A percentile compares a stretch with the other conserved stretches of the same genome.
These are phyloP conservation scores for Vachellia pachyceras DNA, from an alignment of 306 rosid genomes.

Conservation along the genomic window DNA sequence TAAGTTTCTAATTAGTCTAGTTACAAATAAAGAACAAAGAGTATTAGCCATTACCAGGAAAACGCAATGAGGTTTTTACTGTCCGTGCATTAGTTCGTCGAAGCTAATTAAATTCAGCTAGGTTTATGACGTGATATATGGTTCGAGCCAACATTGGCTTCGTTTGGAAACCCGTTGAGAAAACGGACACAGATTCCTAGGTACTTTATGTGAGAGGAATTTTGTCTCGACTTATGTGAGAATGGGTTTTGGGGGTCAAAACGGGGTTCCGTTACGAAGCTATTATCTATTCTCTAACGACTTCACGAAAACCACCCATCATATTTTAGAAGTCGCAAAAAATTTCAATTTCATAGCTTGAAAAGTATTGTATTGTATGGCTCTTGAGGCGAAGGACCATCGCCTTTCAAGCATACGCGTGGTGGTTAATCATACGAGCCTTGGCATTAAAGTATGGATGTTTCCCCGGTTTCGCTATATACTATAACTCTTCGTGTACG, in stretches of 20 bases:
- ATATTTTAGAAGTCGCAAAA: not conserved
- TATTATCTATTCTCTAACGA: not conserved
- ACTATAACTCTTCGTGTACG: not conserved
- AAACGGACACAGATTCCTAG: too few species aligned
- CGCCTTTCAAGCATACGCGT: not conserved
- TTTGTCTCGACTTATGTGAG: too few species aligned
- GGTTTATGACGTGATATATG: not conserved
- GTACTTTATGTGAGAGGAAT: too few species aligned
- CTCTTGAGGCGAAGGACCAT: not conserved
- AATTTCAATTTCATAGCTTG: not conserved
- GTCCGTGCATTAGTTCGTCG: not conserved
- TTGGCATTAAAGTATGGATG: not conserved
- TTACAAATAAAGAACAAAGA: not conserved
- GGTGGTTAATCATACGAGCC: not conserved
- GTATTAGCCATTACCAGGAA: too few species aligned
- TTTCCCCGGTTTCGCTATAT: not conserved
- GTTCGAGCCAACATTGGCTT: too few species aligned
- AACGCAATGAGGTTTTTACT: not conserved
- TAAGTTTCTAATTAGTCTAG: not conserved
- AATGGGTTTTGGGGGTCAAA: too few species aligned
- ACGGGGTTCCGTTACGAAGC: too few species aligned
- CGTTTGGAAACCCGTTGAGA: too few species aligned
- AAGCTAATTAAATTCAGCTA: not conserved
- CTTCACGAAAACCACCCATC: not conserved
- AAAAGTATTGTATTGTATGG: not conserved